Conservation (phyloP, 2,329 filamentous ascomycete genomes). For the Ophiostoma ips region DNA sequence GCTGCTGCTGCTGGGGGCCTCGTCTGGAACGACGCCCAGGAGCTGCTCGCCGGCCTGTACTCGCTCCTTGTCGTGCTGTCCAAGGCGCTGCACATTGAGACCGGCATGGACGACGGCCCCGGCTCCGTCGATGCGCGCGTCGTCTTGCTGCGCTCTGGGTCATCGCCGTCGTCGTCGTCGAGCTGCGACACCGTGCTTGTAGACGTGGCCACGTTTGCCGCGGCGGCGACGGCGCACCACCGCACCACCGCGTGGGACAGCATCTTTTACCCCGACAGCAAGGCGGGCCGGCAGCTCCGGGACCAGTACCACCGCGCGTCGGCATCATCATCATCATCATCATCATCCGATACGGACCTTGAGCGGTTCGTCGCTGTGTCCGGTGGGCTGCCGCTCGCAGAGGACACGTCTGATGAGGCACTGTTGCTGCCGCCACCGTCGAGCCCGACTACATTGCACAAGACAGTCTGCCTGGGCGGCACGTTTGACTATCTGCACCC, state of each 20-base stretch:
- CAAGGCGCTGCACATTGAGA: conserved; percentile 45
- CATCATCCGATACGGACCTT: conserved; percentile 12
- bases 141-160: conserved; percentile 56
- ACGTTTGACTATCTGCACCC: conserved; percentile 95
- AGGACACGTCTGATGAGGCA: too few relatives aligned
- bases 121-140: conserved; percentile 65
- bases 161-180: too few relatives aligned
- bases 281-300: conserved; percentile 47
- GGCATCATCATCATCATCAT: too few relatives aligned
- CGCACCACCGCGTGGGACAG: conserved; percentile 37
- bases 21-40: conserved; percentile 55
- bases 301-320: conserved; percentile 32
- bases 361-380: neutral
- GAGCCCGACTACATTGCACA: conserved; percentile 24
- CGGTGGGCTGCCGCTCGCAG: too few relatives aligned
- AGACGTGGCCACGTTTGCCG: conserved; percentile 27
- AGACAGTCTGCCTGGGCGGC: conserved; percentile 67
- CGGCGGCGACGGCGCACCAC: too few relatives aligned
- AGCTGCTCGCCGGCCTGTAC: conserved; percentile 65
- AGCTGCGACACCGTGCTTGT: conserved; percentile 26
- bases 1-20: conserved; percentile 27
- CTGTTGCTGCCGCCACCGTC: neutral
- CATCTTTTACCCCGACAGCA: conserved; percentile 53
- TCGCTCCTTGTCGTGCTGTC: conserved; percentile 62
- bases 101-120: conserved; percentile 41